Percentiles rank a stretch among this genome's conserved stretches.
phyloP scores from a whole-genome alignment of 106 monocot genomes.

The Dendrobium officinale region DNA sequence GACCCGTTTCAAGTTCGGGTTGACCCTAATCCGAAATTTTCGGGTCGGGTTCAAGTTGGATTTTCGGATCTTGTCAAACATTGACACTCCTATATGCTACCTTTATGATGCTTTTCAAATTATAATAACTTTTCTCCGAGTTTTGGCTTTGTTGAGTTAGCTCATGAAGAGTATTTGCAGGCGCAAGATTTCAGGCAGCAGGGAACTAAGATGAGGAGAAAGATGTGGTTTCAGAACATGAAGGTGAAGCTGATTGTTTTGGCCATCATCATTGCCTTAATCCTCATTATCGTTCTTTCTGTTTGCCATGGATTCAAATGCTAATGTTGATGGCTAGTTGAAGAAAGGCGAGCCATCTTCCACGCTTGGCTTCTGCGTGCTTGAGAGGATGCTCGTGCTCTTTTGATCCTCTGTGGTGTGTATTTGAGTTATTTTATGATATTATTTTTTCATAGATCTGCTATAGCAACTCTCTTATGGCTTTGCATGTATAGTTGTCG shows the following conservation, averaged over 20 bases:
- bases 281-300: conserved; percentile 54
- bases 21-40: too few species aligned
- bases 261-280: conserved; percentile 54
- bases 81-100: too few species aligned
- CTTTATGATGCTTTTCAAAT: too few species aligned
- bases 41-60: too few species aligned
- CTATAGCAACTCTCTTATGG: not conserved
- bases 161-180: conserved; percentile 11
- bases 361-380: not conserved
- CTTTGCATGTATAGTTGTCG: not conserved
- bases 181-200: conserved; percentile 61
- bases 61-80: too few species aligned
- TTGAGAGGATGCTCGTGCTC: not conserved
- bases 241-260: conserved; percentile 63
- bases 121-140: not conserved
- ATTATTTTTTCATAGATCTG: conserved; percentile 1
- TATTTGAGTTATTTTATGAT: conserved; percentile 3
- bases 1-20: too few species aligned
- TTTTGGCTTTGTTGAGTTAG: not conserved
- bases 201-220: conserved; percentile 55
- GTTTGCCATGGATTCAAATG: conserved; percentile 68
- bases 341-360: not conserved
- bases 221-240: conserved; percentile 71
- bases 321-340: not conserved
- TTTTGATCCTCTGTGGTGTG: not conserved